These are phyloP conservation scores for Phytopythium helicoides DNA, from an alignment of 352 stramenopile genomes.

Conservation along the genomic window DNA sequence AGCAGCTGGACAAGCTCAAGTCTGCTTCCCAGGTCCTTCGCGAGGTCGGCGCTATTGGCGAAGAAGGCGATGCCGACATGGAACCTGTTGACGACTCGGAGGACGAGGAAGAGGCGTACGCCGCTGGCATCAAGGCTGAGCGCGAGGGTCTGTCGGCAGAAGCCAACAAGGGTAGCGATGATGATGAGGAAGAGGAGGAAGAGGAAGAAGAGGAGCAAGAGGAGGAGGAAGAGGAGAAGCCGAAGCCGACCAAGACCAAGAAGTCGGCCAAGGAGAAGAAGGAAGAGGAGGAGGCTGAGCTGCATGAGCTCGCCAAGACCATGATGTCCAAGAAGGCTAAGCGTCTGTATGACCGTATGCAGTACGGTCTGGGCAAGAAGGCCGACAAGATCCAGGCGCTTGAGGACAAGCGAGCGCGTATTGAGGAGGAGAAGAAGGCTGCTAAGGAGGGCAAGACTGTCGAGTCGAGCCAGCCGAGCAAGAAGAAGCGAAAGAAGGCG, in stretches of 20 bases:
- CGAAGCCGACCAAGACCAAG: conserved; percentile 34
- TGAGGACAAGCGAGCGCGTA: conserved; percentile 71
- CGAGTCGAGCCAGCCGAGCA: conserved; percentile 17
- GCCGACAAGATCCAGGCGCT: conserved; percentile 83
- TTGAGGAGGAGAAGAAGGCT: conserved; percentile 64
- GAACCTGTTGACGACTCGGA: conserved; percentile 35
- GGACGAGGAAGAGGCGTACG: conserved; percentile 73
- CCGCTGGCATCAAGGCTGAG: conserved; percentile 79
- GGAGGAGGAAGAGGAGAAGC: conserved; percentile 21
- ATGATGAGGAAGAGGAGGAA: conserved; percentile 32
- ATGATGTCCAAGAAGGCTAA: conserved; percentile 95
- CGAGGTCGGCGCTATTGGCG: conserved; percentile 46
- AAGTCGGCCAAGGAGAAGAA: conserved; percentile 80
- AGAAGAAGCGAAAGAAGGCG: conserved; percentile 33
- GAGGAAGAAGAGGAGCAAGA: conserved; percentile 27
- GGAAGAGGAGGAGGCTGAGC: conserved; percentile 70
- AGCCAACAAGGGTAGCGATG: conserved; percentile 38
- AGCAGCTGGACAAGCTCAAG: conserved; percentile 84
- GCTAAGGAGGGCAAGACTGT: conserved; percentile 12
- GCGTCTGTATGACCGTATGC: conserved; percentile 90
- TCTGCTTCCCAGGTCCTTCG: conserved; percentile 72
- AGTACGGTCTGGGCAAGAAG: conserved; percentile 89
- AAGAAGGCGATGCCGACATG: conserved; percentile 21
- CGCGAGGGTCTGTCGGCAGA: conserved; percentile 39
- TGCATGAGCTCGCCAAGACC: conserved; percentile 85